Evolutionary conservation across 768 basidiomycete species (phyloP).

Genomic region (Kwoniella sp.): DNA sequence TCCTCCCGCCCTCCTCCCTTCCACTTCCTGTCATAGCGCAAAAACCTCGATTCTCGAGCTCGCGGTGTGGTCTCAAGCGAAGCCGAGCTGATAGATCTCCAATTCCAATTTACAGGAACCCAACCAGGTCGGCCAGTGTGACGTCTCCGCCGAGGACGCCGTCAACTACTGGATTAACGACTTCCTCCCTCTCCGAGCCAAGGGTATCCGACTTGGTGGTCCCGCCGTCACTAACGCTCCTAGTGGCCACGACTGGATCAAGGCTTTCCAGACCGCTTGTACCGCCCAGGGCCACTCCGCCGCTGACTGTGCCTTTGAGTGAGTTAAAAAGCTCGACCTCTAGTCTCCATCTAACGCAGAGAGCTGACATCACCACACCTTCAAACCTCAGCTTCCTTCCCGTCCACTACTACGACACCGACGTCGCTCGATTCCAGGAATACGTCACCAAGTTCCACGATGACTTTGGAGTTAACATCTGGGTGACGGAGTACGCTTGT

Average conservation of each 20-base stretch:
- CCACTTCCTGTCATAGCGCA: too few species aligned
- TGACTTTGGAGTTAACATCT: constrained; percentile 40
- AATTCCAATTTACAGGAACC: constrained; percentile 68
- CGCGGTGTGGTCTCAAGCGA: neutral
- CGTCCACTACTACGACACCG: constrained; percentile 71
- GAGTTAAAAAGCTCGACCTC: constrained; percentile 1
- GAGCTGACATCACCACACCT: too few species aligned
- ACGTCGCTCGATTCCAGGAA: constrained; percentile 60
- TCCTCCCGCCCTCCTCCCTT: too few species aligned
- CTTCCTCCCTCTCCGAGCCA: constrained; percentile 63
- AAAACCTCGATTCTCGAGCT: constrained; percentile 35
- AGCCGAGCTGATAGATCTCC: too few species aligned
- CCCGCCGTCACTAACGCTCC: constrained; percentile 71
- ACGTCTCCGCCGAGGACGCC: constrained; percentile 62
- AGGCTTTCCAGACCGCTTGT: constrained; percentile 64
- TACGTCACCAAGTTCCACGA: constrained; percentile 59
- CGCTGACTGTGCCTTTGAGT: constrained; percentile 55
- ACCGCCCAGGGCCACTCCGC: constrained; percentile 37
- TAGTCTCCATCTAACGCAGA: neutral
- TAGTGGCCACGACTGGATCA: constrained; percentile 67
- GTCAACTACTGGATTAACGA: constrained; percentile 65
- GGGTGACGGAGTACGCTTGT: constrained; percentile 55
- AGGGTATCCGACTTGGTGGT: constrained; percentile 65
- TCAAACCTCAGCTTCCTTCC: constrained; percentile 60
- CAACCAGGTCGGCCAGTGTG: constrained; percentile 66